These are phyloP conservation scores for Cytospora leucostoma DNA, from an alignment of 2,329 filamentous ascomycete genomes.

Conservation along the genomic window DNA sequence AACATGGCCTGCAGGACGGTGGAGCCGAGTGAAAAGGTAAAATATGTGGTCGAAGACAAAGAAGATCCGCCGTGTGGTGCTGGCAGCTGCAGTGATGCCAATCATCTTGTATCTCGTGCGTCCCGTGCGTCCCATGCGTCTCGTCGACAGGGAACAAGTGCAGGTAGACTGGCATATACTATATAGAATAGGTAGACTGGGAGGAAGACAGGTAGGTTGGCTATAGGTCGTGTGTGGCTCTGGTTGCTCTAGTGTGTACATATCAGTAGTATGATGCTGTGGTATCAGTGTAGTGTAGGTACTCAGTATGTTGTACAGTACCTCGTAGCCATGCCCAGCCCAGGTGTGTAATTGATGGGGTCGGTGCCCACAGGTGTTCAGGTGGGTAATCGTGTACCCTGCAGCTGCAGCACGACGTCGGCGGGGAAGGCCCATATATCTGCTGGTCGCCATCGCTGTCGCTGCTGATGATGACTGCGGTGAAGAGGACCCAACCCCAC, in stretches of 20 bases:
- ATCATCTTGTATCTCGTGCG: conserved; percentile 5
- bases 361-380: conserved; percentile 2
- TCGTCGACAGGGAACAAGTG: conserved; percentile 8
- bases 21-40: conserved; percentile 24
- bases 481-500: conserved; percentile 1
- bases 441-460: background rate
- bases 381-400: conserved; percentile 7
- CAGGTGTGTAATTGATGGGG: conserved; percentile 17
- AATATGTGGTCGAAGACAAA: conserved; percentile 22
- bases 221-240: background rate
- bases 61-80: conserved; percentile 7
- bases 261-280: no score
- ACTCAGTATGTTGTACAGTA: no score
- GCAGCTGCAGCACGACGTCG: conserved; percentile 23
- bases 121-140: conserved; percentile 18
- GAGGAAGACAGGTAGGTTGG: conserved; percentile 17
- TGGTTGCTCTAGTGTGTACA: no score
- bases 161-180: background rate
- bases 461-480: conserved; percentile 14
- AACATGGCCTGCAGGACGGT: conserved; percentile 25
- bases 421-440: conserved; percentile 4
- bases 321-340: background rate
- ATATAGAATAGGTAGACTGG: conserved; percentile 8
- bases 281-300: no score
- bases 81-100: conserved; percentile 18